Conservation (phyloP, 116 monocot species). For the Zostera marina region DNA sequence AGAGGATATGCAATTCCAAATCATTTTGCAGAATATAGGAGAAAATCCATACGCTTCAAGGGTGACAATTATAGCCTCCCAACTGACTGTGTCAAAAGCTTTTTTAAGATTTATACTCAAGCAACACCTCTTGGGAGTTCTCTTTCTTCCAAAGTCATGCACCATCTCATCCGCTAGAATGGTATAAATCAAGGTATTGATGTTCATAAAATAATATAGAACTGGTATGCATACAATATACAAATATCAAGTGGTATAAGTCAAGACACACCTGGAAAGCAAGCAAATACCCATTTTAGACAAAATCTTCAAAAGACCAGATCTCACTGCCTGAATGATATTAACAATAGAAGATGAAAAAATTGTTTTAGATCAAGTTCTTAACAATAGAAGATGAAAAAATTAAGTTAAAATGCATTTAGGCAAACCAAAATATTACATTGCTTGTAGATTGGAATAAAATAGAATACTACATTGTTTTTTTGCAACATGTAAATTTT, state of each 20-base stretch:
- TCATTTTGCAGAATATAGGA: too few relatives aligned
- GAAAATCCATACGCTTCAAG: too few relatives aligned
- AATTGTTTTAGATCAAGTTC: background rate
- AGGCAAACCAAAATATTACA: background rate
- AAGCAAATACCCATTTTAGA: constrained; percentile 99
- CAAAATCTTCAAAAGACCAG: constrained; percentile 94
- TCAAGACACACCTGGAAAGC: constrained; percentile 77
- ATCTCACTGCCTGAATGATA: constrained; percentile 76
- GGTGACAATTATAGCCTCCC: too few relatives aligned
- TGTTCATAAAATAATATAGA: too few relatives aligned
- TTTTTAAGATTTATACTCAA: too few relatives aligned
- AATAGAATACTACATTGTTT: background rate
- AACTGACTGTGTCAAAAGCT: too few relatives aligned
- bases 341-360: background rate
- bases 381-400: background rate
- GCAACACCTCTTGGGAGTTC: too few relatives aligned
- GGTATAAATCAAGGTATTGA: too few relatives aligned
- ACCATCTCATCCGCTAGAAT: too few relatives aligned
- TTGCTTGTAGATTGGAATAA: background rate
- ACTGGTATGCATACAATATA: background rate
- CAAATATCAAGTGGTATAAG: background rate
- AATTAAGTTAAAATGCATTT: background rate
- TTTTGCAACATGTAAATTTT: too few relatives aligned
- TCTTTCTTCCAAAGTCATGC: too few relatives aligned
- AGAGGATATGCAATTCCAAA: too few relatives aligned